Evolutionary conservation across 176 grass and related monocot genomes (phyloP), one percentile per base, ranked within the genome.

Genomic region (Zea mays): DNA sequence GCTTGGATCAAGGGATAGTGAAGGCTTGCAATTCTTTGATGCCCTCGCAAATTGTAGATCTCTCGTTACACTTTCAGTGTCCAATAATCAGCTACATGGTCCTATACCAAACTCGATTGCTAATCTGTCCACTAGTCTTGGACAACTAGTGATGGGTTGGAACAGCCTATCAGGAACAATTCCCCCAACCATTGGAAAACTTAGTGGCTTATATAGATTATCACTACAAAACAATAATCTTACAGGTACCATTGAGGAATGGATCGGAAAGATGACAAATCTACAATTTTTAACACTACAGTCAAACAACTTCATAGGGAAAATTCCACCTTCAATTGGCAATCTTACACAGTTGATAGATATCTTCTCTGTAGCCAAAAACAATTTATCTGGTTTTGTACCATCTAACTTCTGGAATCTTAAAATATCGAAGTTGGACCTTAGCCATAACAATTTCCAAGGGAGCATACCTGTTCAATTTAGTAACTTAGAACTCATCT

Each of bases 21-120:
- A 82, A 33, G 62, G 62, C 59, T 84, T 76, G 86, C 35, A 62
- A 65, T 89, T 89, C 47, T 39, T 89, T 9, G 1, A 33, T 56
- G 49, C 87, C 4, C 41, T 89, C 5, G 11, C 5, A 3, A 85
- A 85, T 12, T 82, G 65, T 51, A 73, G n/a, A n/a, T n/a, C n/a
- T n/a, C n/a, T n/a, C n/a, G n/a, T n/a, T n/a, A 5, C 4, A 1
- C 65, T 88, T 2, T 63, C 73, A 54, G 4, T 85, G 8, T 15
- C 69, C 33, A 0, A 56, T 15, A 88, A 89, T 70, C 37, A 10
- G 2, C 66, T 89, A 43, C 44, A 59, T 0, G 87, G 77, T 13
- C 0, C 5, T 2, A 60, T 89, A 38, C 83, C 87, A 16, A 47
- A 40, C 17, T 72, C 41, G 0, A 13, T 89, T 0, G 58, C 7